Base-by-base conservation (phyloP, 352 stramenopile genomes). In the Pythium aphanidermatum region DNA sequence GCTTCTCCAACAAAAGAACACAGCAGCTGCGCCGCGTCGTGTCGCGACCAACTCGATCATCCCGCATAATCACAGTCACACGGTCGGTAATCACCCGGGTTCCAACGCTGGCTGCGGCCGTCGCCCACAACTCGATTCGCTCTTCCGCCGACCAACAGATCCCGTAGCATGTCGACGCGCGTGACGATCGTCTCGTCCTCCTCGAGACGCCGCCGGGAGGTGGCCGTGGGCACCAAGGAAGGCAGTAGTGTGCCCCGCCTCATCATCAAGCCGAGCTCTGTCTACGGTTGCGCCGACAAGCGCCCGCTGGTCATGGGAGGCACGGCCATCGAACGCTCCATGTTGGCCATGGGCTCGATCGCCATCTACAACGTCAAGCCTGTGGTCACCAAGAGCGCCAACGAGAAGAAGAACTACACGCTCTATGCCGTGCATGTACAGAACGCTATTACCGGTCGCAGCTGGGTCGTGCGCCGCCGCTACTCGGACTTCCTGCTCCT, bases 401-500 rank as follows among this genome's bases (percentile, higher is more conserved):
- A 35, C 5, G 46, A 54, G 21, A 29, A 40, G 19, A 66, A 63
- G 23, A 44, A 31, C 51, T 56, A 59, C 26, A 67, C 61, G 39
- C 35, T 69, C 20, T 72, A 69, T 45, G 52, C 58, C 17, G 52
- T 69, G 16, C 54, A 68, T 29, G 41, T 68, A 14, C 63, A 69
- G 55, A 72, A 72, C 45, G 59, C 63, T 16, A 61, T 69, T n/a
- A 62, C 59, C 17, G 63, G 63, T 27, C 53, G 58, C 34, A 63
- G 46, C 39, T 72, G 63, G 63, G 48, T 72, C 19, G 58, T 72
- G 9, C 56, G 64, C 38, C 63, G 63, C 7, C 54, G 58, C 13
- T 72, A 69, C 57, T 56, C 58, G 26, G 63, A 72, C 42, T 72
- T 72, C 55, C 17, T 60, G 7, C 19, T 60, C 21, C 56, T 72